Conservation (phyloP, 192 early-diverging fungal species). For the Kickxella alabastrina region DNA sequence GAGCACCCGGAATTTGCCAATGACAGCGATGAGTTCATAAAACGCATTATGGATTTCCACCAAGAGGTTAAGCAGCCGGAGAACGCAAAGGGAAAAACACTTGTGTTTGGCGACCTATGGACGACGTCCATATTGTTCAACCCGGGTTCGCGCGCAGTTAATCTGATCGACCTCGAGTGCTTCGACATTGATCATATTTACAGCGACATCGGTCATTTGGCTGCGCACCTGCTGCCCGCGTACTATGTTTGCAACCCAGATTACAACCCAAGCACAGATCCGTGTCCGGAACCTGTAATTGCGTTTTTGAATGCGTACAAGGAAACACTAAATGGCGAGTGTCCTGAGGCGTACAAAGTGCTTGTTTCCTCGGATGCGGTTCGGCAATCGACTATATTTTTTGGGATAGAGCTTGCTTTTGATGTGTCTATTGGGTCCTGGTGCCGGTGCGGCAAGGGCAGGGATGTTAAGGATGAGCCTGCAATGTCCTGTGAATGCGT, state of each 20-base stretch:
- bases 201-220: conserved; percentile 29
- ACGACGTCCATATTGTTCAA: conserved; percentile 22
- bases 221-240: conserved; percentile 23
- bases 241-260: conserved; percentile 11
- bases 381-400: conserved; percentile 11
- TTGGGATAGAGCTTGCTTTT: conserved; percentile 27
- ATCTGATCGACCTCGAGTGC: conserved; percentile 33
- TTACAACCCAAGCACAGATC: conserved; percentile 17
- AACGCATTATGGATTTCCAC: background rate
- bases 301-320: conserved; percentile 16
- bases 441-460: conserved; percentile 27
- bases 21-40: conserved; percentile 2
- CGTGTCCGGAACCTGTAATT: conserved; percentile 16
- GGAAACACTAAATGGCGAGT: conserved; percentile 5
- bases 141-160: background rate
- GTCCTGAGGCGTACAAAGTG: conserved; percentile 4
- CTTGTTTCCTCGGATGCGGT: conserved; percentile 4
- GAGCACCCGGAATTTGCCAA: conserved; percentile 9
- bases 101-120: conserved; percentile 42
- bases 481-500: too few species aligned
- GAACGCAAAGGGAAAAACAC: background rate
- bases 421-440: conserved; percentile 36
- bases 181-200: conserved; percentile 15
- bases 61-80: background rate
- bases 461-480: too few species aligned